Evolutionary conservation across 208 protist genomes (phyloP).

Genomic region (Herpetomonas muscarum): DNA sequence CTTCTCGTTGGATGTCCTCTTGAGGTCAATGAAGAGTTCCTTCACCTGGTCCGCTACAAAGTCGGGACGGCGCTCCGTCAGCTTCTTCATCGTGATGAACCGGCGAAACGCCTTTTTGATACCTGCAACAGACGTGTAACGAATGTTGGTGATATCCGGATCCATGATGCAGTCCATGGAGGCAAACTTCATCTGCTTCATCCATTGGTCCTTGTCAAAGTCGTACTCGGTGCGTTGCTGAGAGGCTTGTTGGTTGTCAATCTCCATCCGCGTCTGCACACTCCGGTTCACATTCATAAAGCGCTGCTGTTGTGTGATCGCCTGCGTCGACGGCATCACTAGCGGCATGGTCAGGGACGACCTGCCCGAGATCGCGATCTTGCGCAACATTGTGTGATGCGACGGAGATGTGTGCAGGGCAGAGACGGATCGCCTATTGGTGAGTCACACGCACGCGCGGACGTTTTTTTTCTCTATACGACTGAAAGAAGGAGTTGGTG

Average conservation of each 20-base stretch:
- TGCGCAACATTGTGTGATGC: conserved; percentile 23
- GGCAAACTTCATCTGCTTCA: conserved; percentile 89
- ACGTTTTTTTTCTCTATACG: no score
- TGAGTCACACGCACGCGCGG: background rate
- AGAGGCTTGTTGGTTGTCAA: conserved; percentile 59
- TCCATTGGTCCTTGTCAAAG: conserved; percentile 91
- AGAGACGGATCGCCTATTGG: background rate
- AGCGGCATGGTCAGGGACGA: background rate
- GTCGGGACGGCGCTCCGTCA: conserved; percentile 79
- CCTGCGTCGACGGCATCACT: background rate
- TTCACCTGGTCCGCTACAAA: conserved; percentile 67
- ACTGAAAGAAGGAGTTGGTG: no score
- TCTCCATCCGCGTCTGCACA: conserved; percentile 80
- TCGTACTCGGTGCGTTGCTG: conserved; percentile 88
- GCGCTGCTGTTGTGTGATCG: conserved; percentile 23
- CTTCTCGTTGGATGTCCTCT: conserved; percentile 58
- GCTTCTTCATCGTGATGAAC: conserved; percentile 87
- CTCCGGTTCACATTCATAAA: conserved; percentile 85
- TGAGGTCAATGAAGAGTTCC: conserved; percentile 71
- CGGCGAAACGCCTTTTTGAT: conserved; percentile 69
- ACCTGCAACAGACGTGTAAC: conserved; percentile 71
- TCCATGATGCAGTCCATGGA: conserved; percentile 93
- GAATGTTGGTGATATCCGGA: conserved; percentile 78
- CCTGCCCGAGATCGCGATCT: conserved; percentile 4
- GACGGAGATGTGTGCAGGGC: no score